phyloP scores from a whole-genome alignment of 352 stramenopile species.

The Pythium phragmiticola region DNA sequence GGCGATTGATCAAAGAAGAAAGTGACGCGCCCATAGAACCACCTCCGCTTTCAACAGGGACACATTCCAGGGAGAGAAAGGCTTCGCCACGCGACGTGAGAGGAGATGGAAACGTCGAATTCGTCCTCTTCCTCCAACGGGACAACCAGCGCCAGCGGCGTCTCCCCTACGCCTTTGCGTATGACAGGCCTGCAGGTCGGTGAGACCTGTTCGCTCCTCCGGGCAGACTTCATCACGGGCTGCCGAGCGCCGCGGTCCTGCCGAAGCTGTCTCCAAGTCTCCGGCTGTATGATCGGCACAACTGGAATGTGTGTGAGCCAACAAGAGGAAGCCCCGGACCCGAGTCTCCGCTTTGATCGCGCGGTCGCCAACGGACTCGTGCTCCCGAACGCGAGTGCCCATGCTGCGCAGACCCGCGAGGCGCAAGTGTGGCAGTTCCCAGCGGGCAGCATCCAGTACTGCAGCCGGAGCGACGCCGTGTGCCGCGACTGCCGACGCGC shows the following conservation, averaged over 20 bases:
- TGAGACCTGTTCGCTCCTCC: conserved; percentile 4
- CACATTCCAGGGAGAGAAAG: too few species aligned
- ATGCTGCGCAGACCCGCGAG: background rate
- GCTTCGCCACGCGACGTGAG: too few species aligned
- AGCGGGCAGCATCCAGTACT: conserved; percentile 2
- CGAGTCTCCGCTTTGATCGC: background rate
- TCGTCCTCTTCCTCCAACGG: background rate
- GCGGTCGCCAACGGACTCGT: background rate
- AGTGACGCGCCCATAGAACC: too few species aligned
- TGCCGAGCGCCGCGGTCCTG: conserved; percentile 7
- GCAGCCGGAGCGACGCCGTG: conserved; percentile 4
- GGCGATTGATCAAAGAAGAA: too few species aligned
- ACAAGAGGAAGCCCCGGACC: background rate
- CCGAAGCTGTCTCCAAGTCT: conserved; percentile 6
- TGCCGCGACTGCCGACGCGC: conserved; percentile 1
- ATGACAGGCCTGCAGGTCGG: background rate
- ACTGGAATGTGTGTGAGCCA: background rate
- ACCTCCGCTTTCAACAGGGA: too few species aligned
- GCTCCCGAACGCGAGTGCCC: conserved; percentile 1
- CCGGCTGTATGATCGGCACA: conserved; percentile 6
- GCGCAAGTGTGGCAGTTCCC: conserved; percentile 13
- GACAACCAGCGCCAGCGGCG: background rate
- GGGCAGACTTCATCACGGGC: background rate
- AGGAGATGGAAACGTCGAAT: too few species aligned
- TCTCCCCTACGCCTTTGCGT: background rate